Base-by-base conservation (phyloP, 2,329 filamentous ascomycete genomes). In the Achaetomium macrosporum region DNA sequence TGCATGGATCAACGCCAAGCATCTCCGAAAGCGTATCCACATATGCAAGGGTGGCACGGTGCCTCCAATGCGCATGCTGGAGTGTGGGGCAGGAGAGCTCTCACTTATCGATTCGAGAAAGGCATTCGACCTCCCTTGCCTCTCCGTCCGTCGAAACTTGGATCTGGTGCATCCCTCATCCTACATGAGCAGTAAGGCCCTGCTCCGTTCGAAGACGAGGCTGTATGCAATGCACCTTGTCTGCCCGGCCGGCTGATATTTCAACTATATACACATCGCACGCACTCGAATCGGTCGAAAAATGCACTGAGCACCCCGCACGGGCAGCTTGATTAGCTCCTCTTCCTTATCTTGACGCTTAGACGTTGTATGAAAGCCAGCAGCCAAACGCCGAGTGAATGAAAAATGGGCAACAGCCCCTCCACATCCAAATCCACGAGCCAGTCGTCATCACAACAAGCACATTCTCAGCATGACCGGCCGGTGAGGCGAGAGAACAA, bases 401-500 rank as follows among this genome's bases (percentile, higher is more conserved):
- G 20, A 42, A 64, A 61, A 59, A 69, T 69, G 67, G 67, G 67
- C 56, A 69, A 69, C 63, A 68, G 63, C 60, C 66, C 66, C 42
- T 69, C 67, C 47, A 65, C 66, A 10, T 58, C 62, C 51, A 66
- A 67, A 61, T 54, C 61, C 42, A 51, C 56, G 54, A 56, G 54
- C 51, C 56, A 57, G 47, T 58, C 59, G 46, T 59, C 60, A 40
- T 57, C 57, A 12, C 58, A 57, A 46, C 50, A 55, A 15, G 10
- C 43, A 16, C 50, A 53, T 19, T 47, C 51, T 44, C 59, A 62
- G 42, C 46, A 64, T 64, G 63, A 63, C 13, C 53, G 57, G 20
- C 52, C 57, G 17, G 59, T 61, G 61, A 73, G 70, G 66, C 69
- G 68, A 63, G 73, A 76, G 59, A 71, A 71, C 58, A 73, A 73